phyloP scores from a whole-genome alignment of 202 grass and related monocot genomes.

The Alloteropsis angusta region DNA sequence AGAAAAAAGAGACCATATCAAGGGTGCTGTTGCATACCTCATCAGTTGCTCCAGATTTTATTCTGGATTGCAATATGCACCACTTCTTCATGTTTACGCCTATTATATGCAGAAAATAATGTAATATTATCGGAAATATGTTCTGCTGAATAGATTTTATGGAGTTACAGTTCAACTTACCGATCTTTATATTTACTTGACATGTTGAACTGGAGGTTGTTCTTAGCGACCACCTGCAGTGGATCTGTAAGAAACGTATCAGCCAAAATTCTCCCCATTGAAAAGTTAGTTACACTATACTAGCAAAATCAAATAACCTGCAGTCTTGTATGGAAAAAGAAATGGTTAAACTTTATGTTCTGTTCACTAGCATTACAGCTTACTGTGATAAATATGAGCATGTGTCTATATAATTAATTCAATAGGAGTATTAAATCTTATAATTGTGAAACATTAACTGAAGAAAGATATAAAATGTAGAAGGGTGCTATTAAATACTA shows the following conservation, averaged over 20 bases:
- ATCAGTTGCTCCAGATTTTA: conserved; percentile 91
- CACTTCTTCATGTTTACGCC: conserved; percentile 95
- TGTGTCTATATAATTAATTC: conserved; percentile 4
- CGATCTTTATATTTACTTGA: conserved; percentile 79
- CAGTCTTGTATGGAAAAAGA: background rate
- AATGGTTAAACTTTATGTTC: conserved; percentile 2
- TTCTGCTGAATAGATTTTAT: conserved; percentile 12
- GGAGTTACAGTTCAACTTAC: conserved; percentile 37
- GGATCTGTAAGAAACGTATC: conserved; percentile 62
- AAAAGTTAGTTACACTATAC: conserved; percentile 6
- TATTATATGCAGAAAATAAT: conserved; percentile 32
- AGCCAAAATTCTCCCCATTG: conserved; percentile 10
- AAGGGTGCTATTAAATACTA: background rate
- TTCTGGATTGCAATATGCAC: conserved; percentile 98
- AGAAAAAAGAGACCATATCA: background rate
- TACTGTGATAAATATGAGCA: background rate
- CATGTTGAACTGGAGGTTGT: conserved; percentile 53
- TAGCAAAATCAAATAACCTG: background rate
- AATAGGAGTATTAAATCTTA: background rate
- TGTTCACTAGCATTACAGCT: background rate
- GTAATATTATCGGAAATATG: conserved; percentile 14
- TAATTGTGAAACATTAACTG: conserved; percentile 6
- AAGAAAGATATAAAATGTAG: background rate
- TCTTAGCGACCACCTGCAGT: conserved; percentile 65
- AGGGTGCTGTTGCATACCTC: conserved; percentile 44